phyloP scores from a whole-genome alignment of 1,284 basidiomycete species.

The Apiotrichum gracile region DNA sequence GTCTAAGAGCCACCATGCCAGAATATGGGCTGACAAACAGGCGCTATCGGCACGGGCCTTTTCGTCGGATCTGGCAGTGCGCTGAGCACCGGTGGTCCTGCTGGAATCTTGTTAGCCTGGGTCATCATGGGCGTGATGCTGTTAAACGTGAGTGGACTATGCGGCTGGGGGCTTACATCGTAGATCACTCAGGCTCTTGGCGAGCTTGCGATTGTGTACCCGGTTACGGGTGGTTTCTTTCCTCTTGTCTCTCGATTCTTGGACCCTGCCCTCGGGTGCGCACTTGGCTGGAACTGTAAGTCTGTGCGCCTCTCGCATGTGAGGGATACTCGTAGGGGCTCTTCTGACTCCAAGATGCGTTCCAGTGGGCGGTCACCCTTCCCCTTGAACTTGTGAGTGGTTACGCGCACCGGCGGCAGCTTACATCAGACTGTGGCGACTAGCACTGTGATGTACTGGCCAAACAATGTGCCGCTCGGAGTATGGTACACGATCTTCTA shows the following conservation, averaged over 20 bases:
- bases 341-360: slow-evolving; percentile 18
- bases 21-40: not conserved
- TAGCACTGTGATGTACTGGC: slow-evolving; percentile 43
- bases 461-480: slow-evolving; percentile 33
- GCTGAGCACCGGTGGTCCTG: slow-evolving; percentile 50
- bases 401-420: slow-evolving; percentile 25
- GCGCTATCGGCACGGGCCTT: slow-evolving; percentile 2
- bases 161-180: not conserved
- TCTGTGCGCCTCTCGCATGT: too few species aligned
- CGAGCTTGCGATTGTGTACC: slow-evolving; percentile 50
- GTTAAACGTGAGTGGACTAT: slow-evolving; percentile 6
- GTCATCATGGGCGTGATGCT: slow-evolving; percentile 31
- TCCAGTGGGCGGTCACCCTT: slow-evolving; percentile 45
- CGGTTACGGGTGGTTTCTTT: slow-evolving; percentile 50
- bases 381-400: slow-evolving; percentile 38
- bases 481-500: slow-evolving; percentile 48
- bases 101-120: slow-evolving; percentile 48
- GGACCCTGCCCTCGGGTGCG: slow-evolving; percentile 39
- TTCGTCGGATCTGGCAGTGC: slow-evolving; percentile 49
- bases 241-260: slow-evolving; percentile 43
- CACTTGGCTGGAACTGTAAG: slow-evolving; percentile 45
- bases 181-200: slow-evolving; percentile 46
- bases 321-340: too few species aligned
- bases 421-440: slow-evolving; percentile 27
- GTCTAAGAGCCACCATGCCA: too few species aligned